A percentile compares a stretch with the other conserved stretches of the same genome.
Evolutionary conservation across 306 rosid species (phyloP).

Genomic region (Rosa multiflora): DNA sequence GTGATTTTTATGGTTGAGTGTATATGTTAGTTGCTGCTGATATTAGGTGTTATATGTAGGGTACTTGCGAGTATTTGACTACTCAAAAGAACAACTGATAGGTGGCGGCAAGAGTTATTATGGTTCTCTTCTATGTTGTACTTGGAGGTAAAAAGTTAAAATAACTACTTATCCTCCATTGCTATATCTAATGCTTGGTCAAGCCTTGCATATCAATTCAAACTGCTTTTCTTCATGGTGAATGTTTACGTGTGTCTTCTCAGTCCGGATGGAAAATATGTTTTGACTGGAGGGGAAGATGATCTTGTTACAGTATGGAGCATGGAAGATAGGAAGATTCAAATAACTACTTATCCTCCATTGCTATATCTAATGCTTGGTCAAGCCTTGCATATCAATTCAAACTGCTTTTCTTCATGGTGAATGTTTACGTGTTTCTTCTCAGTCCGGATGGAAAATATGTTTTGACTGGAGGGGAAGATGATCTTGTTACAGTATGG

Average conservation of each 20-base stretch:
- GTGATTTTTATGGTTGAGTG: not conserved
- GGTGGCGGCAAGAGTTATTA: slow-evolving; percentile 98
- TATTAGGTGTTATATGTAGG: slow-evolving; percentile 47
- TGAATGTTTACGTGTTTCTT: not conserved
- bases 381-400: slow-evolving; percentile 1
- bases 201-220: slow-evolving; percentile 1
- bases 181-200: slow-evolving; percentile 10
- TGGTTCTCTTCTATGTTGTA: slow-evolving; percentile 91
- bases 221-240: not conserved
- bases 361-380: slow-evolving; percentile 13
- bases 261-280: slow-evolving; percentile 75
- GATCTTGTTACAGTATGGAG: slow-evolving; percentile 98
- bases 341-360: not conserved
- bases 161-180: not conserved
- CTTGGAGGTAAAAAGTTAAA: slow-evolving; percentile 72
- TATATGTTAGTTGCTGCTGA: slow-evolving; percentile 25
- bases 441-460: slow-evolving; percentile 73
- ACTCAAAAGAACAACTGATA: slow-evolving; percentile 75
- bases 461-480: slow-evolving; percentile 97
- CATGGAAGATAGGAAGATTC: slow-evolving; percentile 95
- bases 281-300: slow-evolving; percentile 98
- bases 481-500: slow-evolving; percentile 96
- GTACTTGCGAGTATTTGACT: slow-evolving; percentile 91
- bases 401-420: not conserved
- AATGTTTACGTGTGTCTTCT: not conserved